phyloP scores from a whole-genome alignment of 1,284 basidiomycete genomes.

The Fistulina hepatica region DNA sequence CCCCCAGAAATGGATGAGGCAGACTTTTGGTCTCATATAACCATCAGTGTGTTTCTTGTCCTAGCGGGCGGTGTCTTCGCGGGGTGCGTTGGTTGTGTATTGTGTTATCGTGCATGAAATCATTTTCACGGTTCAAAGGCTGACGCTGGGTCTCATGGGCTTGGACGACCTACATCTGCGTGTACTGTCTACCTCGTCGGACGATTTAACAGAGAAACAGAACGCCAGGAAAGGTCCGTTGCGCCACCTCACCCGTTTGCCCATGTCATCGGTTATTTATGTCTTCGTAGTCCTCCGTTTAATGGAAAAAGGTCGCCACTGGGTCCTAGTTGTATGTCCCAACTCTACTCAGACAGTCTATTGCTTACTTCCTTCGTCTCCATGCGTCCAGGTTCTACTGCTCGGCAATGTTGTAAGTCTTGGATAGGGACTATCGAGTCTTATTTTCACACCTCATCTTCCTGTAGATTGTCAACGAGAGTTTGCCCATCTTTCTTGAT shows the following conservation, averaged over 20 bases:
- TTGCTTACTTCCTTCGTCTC: background rate
- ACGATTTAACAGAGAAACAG: slow-evolving; percentile 50
- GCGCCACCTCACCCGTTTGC: background rate
- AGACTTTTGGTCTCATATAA: slow-evolving; percentile 56
- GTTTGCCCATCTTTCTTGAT: slow-evolving; percentile 89
- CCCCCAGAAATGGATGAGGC: background rate
- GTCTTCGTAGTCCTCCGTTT: slow-evolving; percentile 52
- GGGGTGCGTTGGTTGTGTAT: slow-evolving; percentile 41
- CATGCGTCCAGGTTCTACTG: slow-evolving; percentile 51
- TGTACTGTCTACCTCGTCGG: slow-evolving; percentile 74
- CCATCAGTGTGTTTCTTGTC: slow-evolving; percentile 57
- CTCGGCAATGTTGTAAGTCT: slow-evolving; percentile 73
- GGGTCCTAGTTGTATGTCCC: slow-evolving; percentile 79
- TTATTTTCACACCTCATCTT: slow-evolving; percentile 9
- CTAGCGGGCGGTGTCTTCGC: slow-evolving; percentile 78
- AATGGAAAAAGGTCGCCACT: slow-evolving; percentile 77
- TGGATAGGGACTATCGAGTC: background rate
- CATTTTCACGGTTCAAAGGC: slow-evolving; percentile 25
- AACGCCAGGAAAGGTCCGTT: slow-evolving; percentile 63
- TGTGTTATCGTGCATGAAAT: slow-evolving; percentile 1
- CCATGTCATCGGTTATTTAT: background rate
- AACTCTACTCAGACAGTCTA: background rate
- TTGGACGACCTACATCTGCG: slow-evolving; percentile 88
- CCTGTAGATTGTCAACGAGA: slow-evolving; percentile 81
- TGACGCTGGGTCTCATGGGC: slow-evolving; percentile 92